These are phyloP conservation scores for Entelexis paramagnoliae DNA, from an alignment of 1,139 yeast species.

Conservation along the genomic window DNA sequence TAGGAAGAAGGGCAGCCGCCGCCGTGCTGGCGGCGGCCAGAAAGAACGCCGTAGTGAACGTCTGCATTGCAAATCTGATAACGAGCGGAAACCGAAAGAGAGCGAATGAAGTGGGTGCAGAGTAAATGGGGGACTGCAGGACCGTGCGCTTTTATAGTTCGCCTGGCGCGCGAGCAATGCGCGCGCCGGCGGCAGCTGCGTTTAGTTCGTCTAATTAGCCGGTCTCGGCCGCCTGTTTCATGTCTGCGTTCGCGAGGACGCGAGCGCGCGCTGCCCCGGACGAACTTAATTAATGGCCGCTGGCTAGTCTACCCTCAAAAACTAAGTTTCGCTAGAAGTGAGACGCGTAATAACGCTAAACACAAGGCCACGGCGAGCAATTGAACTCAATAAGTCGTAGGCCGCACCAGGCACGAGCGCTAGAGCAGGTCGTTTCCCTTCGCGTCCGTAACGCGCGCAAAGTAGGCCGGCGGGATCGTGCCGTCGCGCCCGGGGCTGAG, in stretches of 20 bases:
- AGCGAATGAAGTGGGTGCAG: neutral
- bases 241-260: neutral
- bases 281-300: too few species aligned
- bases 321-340: neutral
- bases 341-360: neutral
- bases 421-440: neutral
- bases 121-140: neutral
- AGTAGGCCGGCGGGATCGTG: slow-evolving; percentile 38
- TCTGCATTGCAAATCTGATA: neutral
- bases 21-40: too few species aligned
- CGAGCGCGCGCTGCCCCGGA: too few species aligned
- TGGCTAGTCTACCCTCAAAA: neutral
- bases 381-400: neutral
- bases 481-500: slow-evolving; percentile 55
- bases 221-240: slow-evolving; percentile 4
- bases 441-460: slow-evolving; percentile 33
- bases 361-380: neutral
- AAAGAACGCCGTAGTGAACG: neutral
- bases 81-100: neutral
- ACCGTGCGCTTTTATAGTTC: neutral
- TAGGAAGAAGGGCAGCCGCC: too few species aligned
- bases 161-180: neutral
- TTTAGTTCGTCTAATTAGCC: neutral
- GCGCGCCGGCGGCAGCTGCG: neutral
- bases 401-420: neutral